These are phyloP conservation scores for Capsicum baccatum DNA, from an alignment of 257 asterid species.

Conservation along the genomic window DNA sequence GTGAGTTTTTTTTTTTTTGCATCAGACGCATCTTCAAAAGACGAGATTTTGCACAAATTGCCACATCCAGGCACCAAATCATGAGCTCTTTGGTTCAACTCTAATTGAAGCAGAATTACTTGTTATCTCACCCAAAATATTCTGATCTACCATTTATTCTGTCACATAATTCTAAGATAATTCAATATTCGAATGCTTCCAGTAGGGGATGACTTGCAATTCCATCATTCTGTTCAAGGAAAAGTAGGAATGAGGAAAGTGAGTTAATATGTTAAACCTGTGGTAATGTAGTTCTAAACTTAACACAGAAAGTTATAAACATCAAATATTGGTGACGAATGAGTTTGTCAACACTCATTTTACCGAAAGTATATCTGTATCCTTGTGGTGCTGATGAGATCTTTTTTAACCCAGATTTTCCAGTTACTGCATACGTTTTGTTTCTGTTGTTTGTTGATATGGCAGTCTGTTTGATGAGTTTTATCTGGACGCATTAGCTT, in stretches of 20 bases:
- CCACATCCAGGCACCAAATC: conserved; percentile 21
- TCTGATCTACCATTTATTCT: background rate
- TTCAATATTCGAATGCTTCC: background rate
- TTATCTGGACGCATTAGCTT: background rate
- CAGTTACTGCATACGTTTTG: background rate
- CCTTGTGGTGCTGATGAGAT: background rate
- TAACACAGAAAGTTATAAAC: background rate
- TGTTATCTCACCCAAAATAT: conserved; percentile 12
- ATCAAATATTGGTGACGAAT: background rate
- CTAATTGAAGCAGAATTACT: background rate
- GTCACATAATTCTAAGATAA: background rate
- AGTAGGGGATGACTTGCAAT: too few relatives aligned
- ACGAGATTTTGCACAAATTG: background rate
- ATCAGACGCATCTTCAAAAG: background rate
- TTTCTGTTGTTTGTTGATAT: background rate
- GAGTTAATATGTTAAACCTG: background rate
- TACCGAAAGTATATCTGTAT: background rate
- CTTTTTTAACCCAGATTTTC: background rate
- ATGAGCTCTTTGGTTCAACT: background rate
- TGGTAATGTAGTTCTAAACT: conserved; percentile 14
- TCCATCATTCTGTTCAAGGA: conserved; percentile 3
- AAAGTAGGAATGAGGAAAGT: conserved; percentile 11
- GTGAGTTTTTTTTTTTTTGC: background rate
- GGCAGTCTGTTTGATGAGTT: conserved; percentile 20
- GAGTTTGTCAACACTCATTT: background rate